Percentiles rank a stretch among this genome's conserved stretches.
phyloP scores from a whole-genome alignment of 805 yeast species.

The Nakazawaea holstii region DNA sequence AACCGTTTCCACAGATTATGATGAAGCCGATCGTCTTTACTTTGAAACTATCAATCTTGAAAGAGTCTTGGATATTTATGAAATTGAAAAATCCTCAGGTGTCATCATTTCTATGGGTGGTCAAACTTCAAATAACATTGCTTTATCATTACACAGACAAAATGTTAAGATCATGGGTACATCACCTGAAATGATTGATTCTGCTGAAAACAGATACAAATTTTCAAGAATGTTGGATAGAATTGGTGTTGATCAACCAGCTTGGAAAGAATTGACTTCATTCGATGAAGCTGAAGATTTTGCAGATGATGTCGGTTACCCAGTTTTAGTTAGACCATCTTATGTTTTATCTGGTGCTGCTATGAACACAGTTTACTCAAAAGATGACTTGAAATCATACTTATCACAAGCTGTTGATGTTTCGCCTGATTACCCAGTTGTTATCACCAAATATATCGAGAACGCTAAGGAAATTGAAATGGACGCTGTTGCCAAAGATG shows the following conservation, averaged over 20 bases:
- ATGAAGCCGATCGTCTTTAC: constrained; percentile 94
- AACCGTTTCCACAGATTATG: constrained; percentile 98
- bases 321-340: constrained; percentile 96
- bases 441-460: constrained; percentile 93
- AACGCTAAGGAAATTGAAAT: constrained; percentile 97
- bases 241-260: constrained; percentile 97
- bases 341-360: constrained; percentile 98
- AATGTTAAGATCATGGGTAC: constrained; percentile 95
- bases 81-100: constrained; percentile 84
- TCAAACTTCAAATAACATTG: constrained; percentile 96
- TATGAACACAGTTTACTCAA: constrained; percentile 92
- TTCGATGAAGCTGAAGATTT: constrained; percentile 87
- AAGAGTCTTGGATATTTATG: constrained; percentile 91
- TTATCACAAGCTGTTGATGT: constrained; percentile 94
- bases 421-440: constrained; percentile 97
- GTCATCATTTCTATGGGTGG: constrained; percentile 98
- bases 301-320: constrained; percentile 87
- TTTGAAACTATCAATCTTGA: constrained; percentile 94
- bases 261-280: constrained; percentile 96
- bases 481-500: constrained; percentile 97
- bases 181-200: constrained; percentile 96
- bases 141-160: constrained; percentile 86
- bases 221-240: constrained; percentile 95
- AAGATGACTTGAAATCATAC: constrained; percentile 81
- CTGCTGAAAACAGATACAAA: constrained; percentile 97